Base-by-base conservation (phyloP, 192 early-diverging fungal genomes). In the Globomyces pollinis-pini region DNA sequence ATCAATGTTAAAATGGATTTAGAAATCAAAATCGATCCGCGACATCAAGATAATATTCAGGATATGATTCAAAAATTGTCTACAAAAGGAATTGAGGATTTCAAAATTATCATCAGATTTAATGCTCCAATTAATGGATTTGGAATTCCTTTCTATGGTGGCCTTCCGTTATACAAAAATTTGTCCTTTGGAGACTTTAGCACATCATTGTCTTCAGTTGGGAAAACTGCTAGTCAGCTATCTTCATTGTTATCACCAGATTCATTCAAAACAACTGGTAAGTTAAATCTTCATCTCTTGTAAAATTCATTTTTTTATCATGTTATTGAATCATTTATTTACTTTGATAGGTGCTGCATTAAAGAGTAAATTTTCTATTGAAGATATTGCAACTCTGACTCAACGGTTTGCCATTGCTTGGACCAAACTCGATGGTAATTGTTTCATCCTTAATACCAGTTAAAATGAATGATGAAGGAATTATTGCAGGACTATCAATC, bases 61-160 rank as follows among this genome's bases (percentile, higher is more conserved):
- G n/a, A 57, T 5, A 29, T 57, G 55, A 8, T 57, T 4, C 28
- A n/a, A 0, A n/a, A 33, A 33, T 24, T 57, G 16, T 57, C 55
- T 5, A 6, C 34, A 21, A 16, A 29, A n/a, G 55, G 55, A 26
- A 31, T 42, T 13, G 4, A 15, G 9, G 55, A 57, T 41, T 16
- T 29, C 0, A 39, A 29, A 3, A 24, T 57, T 57, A 30, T 21
- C 12, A 33, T 33, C 3, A 21, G 41, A n/a, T 42, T 57, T 4
- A 44, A 39, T 12, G 55, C 55, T 38, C 55, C 55, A 6, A 39
- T 57, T 33, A 26, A 30, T 16, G 55, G 16, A 4, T 57, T 57
- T 57, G 55, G 55, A 20, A 29, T 57, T 6, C 24, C 38, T 23
- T 16, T 57, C 8, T 57, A 57, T 24, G 34, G 36, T 16, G 55